Base-by-base conservation (phyloP, 2,329 filamentous ascomycete species). In the Alternaria gansuensis region DNA sequence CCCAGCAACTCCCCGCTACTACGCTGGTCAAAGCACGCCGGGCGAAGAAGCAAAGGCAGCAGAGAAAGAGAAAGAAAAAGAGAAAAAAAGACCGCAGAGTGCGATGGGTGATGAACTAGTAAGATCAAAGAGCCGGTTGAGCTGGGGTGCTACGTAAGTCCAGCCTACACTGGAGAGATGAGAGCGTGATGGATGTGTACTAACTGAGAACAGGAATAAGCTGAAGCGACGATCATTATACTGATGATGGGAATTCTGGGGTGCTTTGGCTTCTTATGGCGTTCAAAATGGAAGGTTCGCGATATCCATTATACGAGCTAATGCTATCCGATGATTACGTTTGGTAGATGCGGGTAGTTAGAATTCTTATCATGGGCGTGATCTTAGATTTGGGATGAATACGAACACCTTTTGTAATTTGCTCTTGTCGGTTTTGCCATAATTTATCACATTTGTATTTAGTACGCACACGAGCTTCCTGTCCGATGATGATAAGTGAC, bases 81-180 rank as follows among this genome's bases (percentile, higher is more conserved):
- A 31, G 6, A 51, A 59, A 2, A 53, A 46, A 14, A 61, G 65
- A 3, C 57, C 65, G 2, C 50, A 52, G 2, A 62, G 64, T 3
- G 48, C 50, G 7, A 52, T 31, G 6, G 55, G 39, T 2, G 49
- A 48, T 24, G 60, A 59, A 14, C 54, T 43, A 6, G 36, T 41
- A 17, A 65, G 54, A 44, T 59, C 64, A 34, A 64, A 63, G 57
- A 69, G 65, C 21, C 45, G 50, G 9, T 40, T 45, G 52, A 63
- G 57, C 40, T 72, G 70, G 69, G 59, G 60, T 52, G 60, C 63
- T 58, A 65, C 66, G 69, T 70, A 60, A 67, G 69, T 69, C n/a
- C 8, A 14, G 14, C 4, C 2, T 0, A 11, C 23, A 3, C 9
- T 5, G 7, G 3, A 21, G 5, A 29, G 17, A 36, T 26, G 4